Percentiles rank a stretch among this genome's conserved stretches.
Evolutionary conservation across 2,329 filamentous ascomycete species (phyloP).

Genomic region (Pseudopyricularia cyperi): DNA sequence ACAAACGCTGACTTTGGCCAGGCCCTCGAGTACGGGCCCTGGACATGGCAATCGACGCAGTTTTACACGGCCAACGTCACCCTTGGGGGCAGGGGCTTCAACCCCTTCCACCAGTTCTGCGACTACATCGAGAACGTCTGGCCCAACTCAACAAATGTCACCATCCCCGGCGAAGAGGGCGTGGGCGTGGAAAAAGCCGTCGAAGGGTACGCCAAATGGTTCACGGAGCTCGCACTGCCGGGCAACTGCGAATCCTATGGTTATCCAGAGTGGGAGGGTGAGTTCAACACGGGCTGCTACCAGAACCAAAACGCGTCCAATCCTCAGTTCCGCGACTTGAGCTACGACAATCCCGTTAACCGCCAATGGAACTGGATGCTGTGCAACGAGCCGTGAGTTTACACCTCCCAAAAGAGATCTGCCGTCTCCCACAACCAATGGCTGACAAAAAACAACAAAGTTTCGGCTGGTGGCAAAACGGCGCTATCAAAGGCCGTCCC

Average conservation of each 20-base stretch:
- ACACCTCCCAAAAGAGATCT: too few species aligned
- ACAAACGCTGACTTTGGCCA: slow-evolving; percentile 29
- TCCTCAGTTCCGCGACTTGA: slow-evolving; percentile 22
- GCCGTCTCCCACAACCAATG: background rate
- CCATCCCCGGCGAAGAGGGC: slow-evolving; percentile 33
- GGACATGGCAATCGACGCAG: slow-evolving; percentile 35
- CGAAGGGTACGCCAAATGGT: slow-evolving; percentile 37
- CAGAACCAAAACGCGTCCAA: slow-evolving; percentile 30
- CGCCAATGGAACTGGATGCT: slow-evolving; percentile 43
- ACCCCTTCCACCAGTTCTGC: slow-evolving; percentile 31
- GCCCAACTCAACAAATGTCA: slow-evolving; percentile 19
- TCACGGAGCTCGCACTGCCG: slow-evolving; percentile 26
- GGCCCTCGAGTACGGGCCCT: slow-evolving; percentile 41
- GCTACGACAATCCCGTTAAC: slow-evolving; percentile 25
- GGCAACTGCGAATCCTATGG: slow-evolving; percentile 30
- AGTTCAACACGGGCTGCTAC: slow-evolving; percentile 32
- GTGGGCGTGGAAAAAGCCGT: slow-evolving; percentile 38
- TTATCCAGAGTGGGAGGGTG: slow-evolving; percentile 8
- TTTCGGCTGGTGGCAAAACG: slow-evolving; percentile 26
- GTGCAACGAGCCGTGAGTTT: slow-evolving; percentile 30
- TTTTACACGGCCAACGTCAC: slow-evolving; percentile 23
- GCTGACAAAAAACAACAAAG: background rate
- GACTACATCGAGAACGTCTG: slow-evolving; percentile 32
- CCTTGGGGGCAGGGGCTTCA: slow-evolving; percentile 12
- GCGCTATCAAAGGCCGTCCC: slow-evolving; percentile 26